Evolutionary conservation across 176 grass and related monocot species (phyloP).

Genomic region (sorghum (Sorghum bicolor)): Sorghum_bicolor_NCBIv3 NC_012872.2:53522001-53522500

Average conservation of each 20-base stretch:
- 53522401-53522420: background rate
- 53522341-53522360: background rate
- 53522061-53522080: background rate
- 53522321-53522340: background rate
- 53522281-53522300: background rate
- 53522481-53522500: background rate
- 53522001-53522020: conserved; percentile 68
- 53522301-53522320: background rate
- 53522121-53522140: conserved; percentile 1
- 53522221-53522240: background rate
- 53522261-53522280: background rate
- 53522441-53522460: conserved; percentile 10
- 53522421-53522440: background rate
- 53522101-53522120: background rate
- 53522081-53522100: background rate
- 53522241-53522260: background rate
- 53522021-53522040: conserved; percentile 1
- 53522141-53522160: conserved; percentile 18
- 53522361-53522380: background rate
- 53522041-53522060: background rate
- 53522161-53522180: background rate
- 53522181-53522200: background rate
- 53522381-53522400: background rate
- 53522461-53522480: background rate
- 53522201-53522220: background rate